Evolutionary conservation across 2,329 filamentous ascomycete species (phyloP).

Genomic region (Ophiostoma ips): DNA sequence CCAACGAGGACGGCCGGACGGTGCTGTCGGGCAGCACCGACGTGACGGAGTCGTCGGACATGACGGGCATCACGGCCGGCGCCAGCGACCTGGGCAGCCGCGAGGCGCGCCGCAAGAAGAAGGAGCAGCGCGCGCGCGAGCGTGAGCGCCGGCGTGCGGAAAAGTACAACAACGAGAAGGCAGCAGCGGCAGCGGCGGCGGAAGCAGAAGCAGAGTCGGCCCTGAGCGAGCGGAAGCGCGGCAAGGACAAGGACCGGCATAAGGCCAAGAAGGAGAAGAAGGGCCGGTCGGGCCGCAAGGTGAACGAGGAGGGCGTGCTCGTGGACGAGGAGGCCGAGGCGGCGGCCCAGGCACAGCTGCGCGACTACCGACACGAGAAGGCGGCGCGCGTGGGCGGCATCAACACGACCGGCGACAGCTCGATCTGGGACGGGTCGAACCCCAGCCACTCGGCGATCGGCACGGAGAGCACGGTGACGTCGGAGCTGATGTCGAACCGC

Average conservation of each 20-base stretch:
- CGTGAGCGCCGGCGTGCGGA: conserved; percentile 23
- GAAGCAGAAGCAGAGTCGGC: too few relatives aligned
- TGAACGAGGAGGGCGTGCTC: conserved; percentile 46
- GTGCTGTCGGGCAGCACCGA: conserved; percentile 12
- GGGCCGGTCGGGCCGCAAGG: conserved; percentile 26
- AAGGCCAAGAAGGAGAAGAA: conserved; percentile 24
- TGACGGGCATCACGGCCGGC: conserved; percentile 44
- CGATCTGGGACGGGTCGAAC: conserved; percentile 61
- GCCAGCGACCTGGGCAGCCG: conserved; percentile 41
- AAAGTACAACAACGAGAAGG: conserved; percentile 19
- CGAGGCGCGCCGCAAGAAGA: conserved; percentile 36
- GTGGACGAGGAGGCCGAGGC: conserved; percentile 51
- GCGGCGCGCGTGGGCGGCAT: conserved; percentile 77
- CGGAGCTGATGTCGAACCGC: conserved; percentile 45
- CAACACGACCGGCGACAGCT: conserved; percentile 69
- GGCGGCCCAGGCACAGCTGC: conserved; percentile 53
- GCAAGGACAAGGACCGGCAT: background rate
- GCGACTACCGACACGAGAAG: conserved; percentile 75
- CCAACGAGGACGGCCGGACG: conserved; percentile 28
- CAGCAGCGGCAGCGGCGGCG: conserved; percentile 18
- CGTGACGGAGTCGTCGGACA: conserved; percentile 13
- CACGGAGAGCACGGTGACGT: conserved; percentile 33
- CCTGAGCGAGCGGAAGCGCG: conserved; percentile 14
- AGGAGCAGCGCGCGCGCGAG: conserved; percentile 40
- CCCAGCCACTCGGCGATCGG: conserved; percentile 41